Evolutionary conservation across 305 asterid genomes (phyloP).

Genomic region (Rubia tinctorum): DNA sequence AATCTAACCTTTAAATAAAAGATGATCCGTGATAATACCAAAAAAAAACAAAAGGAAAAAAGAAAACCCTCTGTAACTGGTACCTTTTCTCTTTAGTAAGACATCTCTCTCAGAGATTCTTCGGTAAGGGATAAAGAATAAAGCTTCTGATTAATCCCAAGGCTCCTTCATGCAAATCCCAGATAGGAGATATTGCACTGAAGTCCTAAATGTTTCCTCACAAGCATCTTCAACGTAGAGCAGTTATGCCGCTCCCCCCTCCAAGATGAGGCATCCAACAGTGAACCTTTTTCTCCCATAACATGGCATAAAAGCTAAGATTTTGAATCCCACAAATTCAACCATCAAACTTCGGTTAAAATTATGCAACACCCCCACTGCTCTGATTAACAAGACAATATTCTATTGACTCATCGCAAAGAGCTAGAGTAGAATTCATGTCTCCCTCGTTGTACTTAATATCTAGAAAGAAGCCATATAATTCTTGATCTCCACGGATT

Average conservation of each 20-base stretch:
- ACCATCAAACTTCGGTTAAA: neutral
- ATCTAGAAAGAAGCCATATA: constrained; percentile 63
- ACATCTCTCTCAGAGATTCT: neutral
- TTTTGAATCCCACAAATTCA: neutral
- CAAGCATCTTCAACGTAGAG: neutral
- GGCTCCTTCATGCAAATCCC: neutral
- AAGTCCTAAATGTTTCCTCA: constrained; percentile 8
- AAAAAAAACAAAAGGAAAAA: neutral
- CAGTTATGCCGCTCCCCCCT: neutral
- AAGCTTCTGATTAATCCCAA: neutral
- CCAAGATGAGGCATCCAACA: neutral
- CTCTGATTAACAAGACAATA: constrained; percentile 35
- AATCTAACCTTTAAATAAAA: neutral
- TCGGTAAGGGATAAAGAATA: neutral
- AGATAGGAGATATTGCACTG: neutral
- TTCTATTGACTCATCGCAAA: constrained; percentile 86
- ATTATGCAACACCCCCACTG: constrained; percentile 31
- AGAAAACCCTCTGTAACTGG: neutral
- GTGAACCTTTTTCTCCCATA: neutral
- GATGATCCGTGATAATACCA: neutral
- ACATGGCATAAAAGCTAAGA: neutral
- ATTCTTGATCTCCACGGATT: constrained; percentile 49
- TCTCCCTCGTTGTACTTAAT: constrained; percentile 74
- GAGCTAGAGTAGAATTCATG: constrained; percentile 65
- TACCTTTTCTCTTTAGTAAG: neutral